Conservation (phyloP, 345 rosid genomes). For the Linum usitatissimum region DNA sequence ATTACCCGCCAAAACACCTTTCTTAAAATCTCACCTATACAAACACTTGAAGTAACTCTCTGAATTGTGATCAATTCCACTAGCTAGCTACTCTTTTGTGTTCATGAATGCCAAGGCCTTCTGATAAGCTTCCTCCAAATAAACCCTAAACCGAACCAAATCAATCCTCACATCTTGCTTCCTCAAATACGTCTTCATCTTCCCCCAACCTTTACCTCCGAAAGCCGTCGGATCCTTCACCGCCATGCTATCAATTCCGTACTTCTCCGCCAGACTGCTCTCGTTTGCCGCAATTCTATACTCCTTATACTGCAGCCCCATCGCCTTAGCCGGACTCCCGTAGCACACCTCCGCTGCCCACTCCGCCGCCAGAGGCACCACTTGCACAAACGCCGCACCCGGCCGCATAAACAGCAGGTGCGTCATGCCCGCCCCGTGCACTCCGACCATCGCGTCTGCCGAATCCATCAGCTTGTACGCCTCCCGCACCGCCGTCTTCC, state of each 20-base stretch:
- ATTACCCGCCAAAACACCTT: too few relatives aligned
- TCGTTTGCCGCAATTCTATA: constrained; percentile 30
- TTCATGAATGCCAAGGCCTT: constrained; percentile 38
- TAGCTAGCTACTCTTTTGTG: constrained; percentile 8
- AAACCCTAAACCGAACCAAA: constrained; percentile 31
- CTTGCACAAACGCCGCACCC: constrained; percentile 37
- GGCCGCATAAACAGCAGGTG: constrained; percentile 44
- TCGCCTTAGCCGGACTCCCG: constrained; percentile 28
- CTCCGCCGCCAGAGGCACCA: constrained; percentile 39
- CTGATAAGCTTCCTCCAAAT: constrained; percentile 25
- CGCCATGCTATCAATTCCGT: constrained; percentile 27
- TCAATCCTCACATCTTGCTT: constrained; percentile 45
- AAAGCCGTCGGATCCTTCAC: constrained; percentile 33
- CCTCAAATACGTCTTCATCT: constrained; percentile 47
- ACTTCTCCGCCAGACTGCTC: constrained; percentile 42
- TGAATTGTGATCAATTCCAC: too few relatives aligned
- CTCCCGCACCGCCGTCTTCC: constrained; percentile 16
- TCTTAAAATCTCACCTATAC: too few relatives aligned
- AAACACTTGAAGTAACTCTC: too few relatives aligned
- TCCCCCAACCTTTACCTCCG: constrained; percentile 31
- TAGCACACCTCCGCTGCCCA: constrained; percentile 36
- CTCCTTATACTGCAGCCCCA: constrained; percentile 37
- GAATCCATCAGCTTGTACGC: constrained; percentile 35
- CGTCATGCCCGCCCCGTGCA: constrained; percentile 56
- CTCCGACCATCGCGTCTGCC: constrained; percentile 44